Base-by-base conservation (phyloP, 2,329 filamentous ascomycete genomes). In the Penicillium digitatum region DNA sequence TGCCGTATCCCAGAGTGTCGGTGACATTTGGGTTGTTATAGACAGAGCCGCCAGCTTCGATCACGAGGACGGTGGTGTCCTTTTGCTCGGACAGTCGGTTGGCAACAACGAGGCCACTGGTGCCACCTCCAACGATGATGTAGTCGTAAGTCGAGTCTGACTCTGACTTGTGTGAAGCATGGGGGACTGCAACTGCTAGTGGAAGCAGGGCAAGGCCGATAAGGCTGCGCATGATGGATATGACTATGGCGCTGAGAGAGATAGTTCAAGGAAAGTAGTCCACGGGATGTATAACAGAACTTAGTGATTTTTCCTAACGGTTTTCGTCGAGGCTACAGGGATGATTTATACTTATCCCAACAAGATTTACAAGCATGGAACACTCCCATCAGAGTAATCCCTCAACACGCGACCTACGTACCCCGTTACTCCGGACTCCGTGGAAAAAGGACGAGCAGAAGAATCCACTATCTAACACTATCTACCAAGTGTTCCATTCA, bases 91-190 rank as follows among this genome's bases (percentile, higher is more conserved):
- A 72, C 7, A 74, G 61, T 6, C 71, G 61, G 56, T 71, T 71
- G 11, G 71, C 71, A 9, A 74, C 61, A 3, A 64, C 64, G 12
- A 73, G 58, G 27, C 71, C 71, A 51, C 63, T 61, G 16, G 66
- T 72, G 22, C 71, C 72, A 37, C 71, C 69, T 24, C 71, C 71
- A 18, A 73, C 61, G 8, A 74, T 54, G 16, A 72, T 61, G 35
- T 70, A 71, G 52, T 73, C 70, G 35, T 64, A 67, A 27, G 29
- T 57, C 3, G 44, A 27, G n/a, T 53, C 45, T 3, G 57, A 43
- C 31, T 53, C 45, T 3, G 57, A 43, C 31, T 32, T 16, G 8
- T 32, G 53, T 6, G 58, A 37, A 9, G 22, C n/a, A 31, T 60
- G 45, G 5, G 58, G 55, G 16, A 58, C 48, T n/a, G 59, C 59